These are phyloP conservation scores for Achaetomiella virescens DNA, from an alignment of 495 filamentous ascomycete genomes.

Conservation along the genomic window DNA sequence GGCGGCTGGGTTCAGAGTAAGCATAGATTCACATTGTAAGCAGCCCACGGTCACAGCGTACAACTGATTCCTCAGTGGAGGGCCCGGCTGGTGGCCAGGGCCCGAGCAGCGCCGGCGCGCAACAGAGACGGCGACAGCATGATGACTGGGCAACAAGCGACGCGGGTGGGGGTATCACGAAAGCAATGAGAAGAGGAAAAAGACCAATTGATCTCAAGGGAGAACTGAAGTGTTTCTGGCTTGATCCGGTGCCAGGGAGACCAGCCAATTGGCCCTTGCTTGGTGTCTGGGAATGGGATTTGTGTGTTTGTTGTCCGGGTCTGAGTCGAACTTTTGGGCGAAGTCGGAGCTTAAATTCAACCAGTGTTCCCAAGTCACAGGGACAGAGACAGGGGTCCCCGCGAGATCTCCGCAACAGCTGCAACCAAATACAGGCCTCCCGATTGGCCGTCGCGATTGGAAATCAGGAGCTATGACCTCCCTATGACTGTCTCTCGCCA, in stretches of 20 bases:
- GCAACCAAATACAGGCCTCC: conserved; percentile 22
- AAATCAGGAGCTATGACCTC: not conserved
- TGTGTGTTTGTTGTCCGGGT: not conserved
- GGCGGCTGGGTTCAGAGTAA: conserved; percentile 28
- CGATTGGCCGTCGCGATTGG: conserved; percentile 24
- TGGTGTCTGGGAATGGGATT: not conserved
- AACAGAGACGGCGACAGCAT: conserved; percentile 38
- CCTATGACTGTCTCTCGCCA: not conserved
- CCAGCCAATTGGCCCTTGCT: conserved; percentile 19
- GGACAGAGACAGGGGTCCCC: conserved; percentile 27
- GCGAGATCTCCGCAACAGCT: conserved; percentile 18
- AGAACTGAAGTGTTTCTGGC: not conserved
- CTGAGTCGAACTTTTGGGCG: conserved; percentile 25
- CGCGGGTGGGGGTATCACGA: not conserved
- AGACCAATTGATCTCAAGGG: conserved; percentile 11
- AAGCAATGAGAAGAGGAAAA: not conserved
- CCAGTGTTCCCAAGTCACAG: conserved; percentile 20
- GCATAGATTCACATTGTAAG: not conserved
- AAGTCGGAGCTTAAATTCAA: conserved; percentile 27
- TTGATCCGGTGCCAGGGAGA: not conserved
- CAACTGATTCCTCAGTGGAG: conserved; percentile 33
- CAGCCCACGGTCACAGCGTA: conserved; percentile 20
- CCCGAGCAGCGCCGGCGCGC: conserved; percentile 34
- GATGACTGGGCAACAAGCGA: conserved; percentile 1
- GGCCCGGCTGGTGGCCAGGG: conserved; percentile 33